phyloP scores from a whole-genome alignment of 78 protist species.

The Chrysochromulina tobinii region DNA sequence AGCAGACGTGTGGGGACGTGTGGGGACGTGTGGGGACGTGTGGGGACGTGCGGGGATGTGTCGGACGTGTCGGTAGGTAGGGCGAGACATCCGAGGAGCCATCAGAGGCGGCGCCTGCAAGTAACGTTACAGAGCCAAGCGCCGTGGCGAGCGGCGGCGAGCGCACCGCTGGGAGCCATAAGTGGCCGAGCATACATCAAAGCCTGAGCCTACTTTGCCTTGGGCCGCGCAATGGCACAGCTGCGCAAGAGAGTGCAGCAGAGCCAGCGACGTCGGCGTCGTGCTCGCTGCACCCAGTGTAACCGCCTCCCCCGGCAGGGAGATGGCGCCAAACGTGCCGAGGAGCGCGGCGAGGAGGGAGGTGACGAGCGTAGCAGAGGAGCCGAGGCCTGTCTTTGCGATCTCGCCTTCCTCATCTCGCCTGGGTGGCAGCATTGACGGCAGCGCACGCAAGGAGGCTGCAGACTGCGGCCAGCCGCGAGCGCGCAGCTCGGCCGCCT shows the following conservation, averaged over 20 bases:
- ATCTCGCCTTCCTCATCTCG: conserved; percentile 28
- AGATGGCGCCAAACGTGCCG: background rate
- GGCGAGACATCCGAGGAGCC: too few relatives aligned
- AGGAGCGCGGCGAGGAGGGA: conserved; percentile 38
- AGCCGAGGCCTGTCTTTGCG: conserved; percentile 85
- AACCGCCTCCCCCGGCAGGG: too few relatives aligned
- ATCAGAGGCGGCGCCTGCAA: too few relatives aligned
- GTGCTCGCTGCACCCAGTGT: too few relatives aligned
- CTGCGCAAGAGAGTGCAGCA: conserved; percentile 76
- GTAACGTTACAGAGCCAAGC: too few relatives aligned
- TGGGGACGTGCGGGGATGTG: too few relatives aligned
- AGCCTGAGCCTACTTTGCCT: conserved; percentile 85
- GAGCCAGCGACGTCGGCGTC: background rate
- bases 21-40: too few relatives aligned
- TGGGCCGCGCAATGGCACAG: conserved; percentile 81
- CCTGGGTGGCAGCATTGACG: conserved; percentile 47
- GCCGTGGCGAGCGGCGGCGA: conserved; percentile 49
- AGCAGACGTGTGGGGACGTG: too few relatives aligned
- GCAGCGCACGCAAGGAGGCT: conserved; percentile 45
- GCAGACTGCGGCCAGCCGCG: background rate
- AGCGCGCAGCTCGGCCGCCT: conserved; percentile 59
- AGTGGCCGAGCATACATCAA: conserved; percentile 79
- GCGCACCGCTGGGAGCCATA: conserved; percentile 71
- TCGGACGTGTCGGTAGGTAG: too few relatives aligned
- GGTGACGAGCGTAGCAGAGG: conserved; percentile 72